Base-by-base conservation (phyloP, 106 monocot species). In the Dioscorea zingiberensis region DNA sequence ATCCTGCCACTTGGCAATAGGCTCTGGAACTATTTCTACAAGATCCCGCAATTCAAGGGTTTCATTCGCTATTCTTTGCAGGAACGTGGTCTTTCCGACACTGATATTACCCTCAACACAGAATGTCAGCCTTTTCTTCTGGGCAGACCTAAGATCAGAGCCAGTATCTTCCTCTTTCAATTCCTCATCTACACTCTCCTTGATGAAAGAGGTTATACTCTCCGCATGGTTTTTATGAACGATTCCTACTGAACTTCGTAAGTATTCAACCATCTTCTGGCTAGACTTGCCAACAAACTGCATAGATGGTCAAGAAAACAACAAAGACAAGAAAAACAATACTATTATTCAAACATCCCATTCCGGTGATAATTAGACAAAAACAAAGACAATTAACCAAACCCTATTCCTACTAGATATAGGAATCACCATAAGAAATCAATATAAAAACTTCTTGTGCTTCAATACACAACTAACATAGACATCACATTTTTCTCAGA, bases 101-200 rank as follows among this genome's bases (percentile, higher is more conserved):
- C 98, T 93, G 45, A 98, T 98, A 62, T 98, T 97, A 27, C 97
- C 97, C 67, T 97, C 97, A 18, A 97, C 97, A 66, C 97, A 97
- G 61, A 97, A 97, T 45, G 93, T 98, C 3, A 98, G 84, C 71
- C 98, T 85, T 64, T 89, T 95, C 85, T 87, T 89, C 73, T 79
- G 83, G 10, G 59, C 23, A 69, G 64, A 67, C 47, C 73, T 97
- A 44, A 51, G 11, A 7, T 78, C 73, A 54, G 77, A 63, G 24
- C 59, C 24, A 3, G 58, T 17, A 21, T 30, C 59, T 21, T 74
- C 85, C 46, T 87, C 77, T 74, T 85, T 71, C 47, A 93, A 47
- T 62, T 98, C 98, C 55, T 88, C 79, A 74, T 93, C 98, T 45
- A 93, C 89, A 65, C 80, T 86, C 68, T 93, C 93, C 66, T 93